Base-by-base conservation (phyloP, 108 stramenopile genomes). In the Cyclotella choctawhatcheeana region DNA sequence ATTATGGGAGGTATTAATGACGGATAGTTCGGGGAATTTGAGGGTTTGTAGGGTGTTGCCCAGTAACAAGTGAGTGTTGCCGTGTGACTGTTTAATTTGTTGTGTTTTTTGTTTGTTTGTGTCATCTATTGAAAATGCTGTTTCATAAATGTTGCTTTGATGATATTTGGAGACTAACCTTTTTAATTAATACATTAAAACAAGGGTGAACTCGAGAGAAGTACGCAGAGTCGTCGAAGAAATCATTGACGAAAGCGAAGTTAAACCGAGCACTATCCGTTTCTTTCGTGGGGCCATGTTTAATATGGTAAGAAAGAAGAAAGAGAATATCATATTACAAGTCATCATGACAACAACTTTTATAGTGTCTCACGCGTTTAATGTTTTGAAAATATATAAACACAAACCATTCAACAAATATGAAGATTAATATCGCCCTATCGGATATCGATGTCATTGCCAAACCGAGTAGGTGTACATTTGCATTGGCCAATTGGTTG, bases 251-350 rank as follows among this genome's bases (percentile, higher is more conserved):
- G 76, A 84, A 44, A 82, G 85, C 32, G 85, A 89, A 45, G 71
- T 84, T 3, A 88, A 89, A 52, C 92, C 90, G 5, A 81, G 67
- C 58, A 93, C 84, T 6, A 93, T 98, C 54, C 85, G 95, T 32
- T 98, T 97, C 75, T 98, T 98, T 82, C 95, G 97, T 33, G 96
- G 96, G 32, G 95, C 95, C 44, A 98, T 98, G 97, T 97, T 97
- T 86, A 98, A 98, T 82, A 98, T 98, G 97, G 85, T 90, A 58
- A 44, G 85, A 69, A 47, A 40, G 12, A 40, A n/a, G n/a, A n/a
- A n/a, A n/a, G n/a, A n/a, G n/a, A n/a, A n/a, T n/a, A n/a, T n/a
- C n/a, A n/a, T n/a, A n/a, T 48, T 22, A 14, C 30, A 67, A 40
- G 2, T 8, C 40, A 12, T 40, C 12, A 12, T 58, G 13, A n/a